Evolutionary conservation across 1,139 yeast species (phyloP).

Genomic region (Petasospora rhodanensis): DNA sequence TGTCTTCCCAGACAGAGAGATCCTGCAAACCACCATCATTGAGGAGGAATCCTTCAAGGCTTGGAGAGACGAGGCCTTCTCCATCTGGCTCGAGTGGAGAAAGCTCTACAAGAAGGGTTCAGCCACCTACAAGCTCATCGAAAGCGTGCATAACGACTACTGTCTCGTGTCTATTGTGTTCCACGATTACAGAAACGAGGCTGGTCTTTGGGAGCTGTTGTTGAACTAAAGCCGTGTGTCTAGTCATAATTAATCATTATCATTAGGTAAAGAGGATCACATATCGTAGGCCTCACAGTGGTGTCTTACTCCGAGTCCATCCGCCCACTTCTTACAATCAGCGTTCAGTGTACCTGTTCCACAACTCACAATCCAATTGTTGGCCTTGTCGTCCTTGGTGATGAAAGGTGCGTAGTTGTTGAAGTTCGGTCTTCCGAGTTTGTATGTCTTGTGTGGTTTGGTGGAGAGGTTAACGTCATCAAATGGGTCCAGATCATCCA

Average conservation of each 20-base stretch:
- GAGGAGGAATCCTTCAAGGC: constrained; percentile 85
- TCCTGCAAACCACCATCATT: constrained; percentile 86
- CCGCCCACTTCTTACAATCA: constrained; percentile 45
- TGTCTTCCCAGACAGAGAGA: constrained; percentile 90
- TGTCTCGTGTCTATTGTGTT: constrained; percentile 79
- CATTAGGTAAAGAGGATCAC: too few species aligned
- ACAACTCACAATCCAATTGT: constrained; percentile 60
- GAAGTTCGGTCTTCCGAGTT: constrained; percentile 40
- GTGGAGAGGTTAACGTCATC: constrained; percentile 9
- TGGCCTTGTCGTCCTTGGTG: constrained; percentile 17
- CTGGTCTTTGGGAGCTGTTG: constrained; percentile 75
- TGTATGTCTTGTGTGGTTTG: constrained; percentile 5
- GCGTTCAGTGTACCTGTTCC: constrained; percentile 56
- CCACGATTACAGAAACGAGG: constrained; percentile 74
- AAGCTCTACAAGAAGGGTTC: constrained; percentile 52
- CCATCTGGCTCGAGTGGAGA: constrained; percentile 91
- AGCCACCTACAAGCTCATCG: constrained; percentile 54
- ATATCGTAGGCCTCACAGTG: constrained; percentile 36
- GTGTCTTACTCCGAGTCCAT: constrained; percentile 33
- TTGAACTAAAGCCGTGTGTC: too few species aligned
- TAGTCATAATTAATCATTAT: constrained; percentile 4
- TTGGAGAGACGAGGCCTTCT: constrained; percentile 96
- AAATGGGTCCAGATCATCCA: constrained; percentile 23
- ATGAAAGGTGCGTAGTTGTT: constrained; percentile 26
- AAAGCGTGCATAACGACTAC: constrained; percentile 55